Conservation (phyloP, 108 stramenopile genomes). For the Nannochloropsis gaditana region DNA sequence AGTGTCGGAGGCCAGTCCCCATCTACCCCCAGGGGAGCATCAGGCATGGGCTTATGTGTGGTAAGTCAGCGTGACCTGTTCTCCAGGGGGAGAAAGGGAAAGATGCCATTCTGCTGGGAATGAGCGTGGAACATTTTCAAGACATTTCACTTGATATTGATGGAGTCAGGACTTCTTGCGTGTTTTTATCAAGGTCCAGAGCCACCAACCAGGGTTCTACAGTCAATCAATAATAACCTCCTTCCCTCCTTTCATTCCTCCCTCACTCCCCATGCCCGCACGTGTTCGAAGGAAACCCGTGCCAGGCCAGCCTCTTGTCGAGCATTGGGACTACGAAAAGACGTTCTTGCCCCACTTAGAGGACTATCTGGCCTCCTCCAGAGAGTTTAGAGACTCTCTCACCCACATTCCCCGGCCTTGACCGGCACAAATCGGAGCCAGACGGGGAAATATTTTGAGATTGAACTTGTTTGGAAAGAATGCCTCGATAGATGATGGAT, state of each 20-base stretch:
- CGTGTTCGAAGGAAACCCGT: background rate
- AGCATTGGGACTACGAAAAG: background rate
- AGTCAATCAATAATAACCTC: no score
- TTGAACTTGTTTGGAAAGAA: no score
- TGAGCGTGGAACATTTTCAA: no score
- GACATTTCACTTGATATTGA: no score
- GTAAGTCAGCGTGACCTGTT: background rate
- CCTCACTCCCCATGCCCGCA: background rate
- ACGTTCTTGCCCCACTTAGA: background rate
- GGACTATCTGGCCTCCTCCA: background rate
- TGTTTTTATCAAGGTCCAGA: no score
- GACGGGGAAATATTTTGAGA: no score
- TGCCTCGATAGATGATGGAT: no score
- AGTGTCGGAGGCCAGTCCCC: background rate
- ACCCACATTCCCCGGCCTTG: background rate
- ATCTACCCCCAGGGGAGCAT: background rate
- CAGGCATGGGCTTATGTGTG: background rate
- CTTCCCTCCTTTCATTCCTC: background rate
- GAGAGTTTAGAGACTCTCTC: background rate
- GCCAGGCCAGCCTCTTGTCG: background rate
- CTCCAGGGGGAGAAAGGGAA: no score
- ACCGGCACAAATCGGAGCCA: no score
- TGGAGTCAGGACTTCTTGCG: no score
- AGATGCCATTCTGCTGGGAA: no score
- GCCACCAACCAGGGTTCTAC: no score